phyloP scores from a whole-genome alignment of 1,139 yeast species.

The Saccharomyces hybrid region DNA sequence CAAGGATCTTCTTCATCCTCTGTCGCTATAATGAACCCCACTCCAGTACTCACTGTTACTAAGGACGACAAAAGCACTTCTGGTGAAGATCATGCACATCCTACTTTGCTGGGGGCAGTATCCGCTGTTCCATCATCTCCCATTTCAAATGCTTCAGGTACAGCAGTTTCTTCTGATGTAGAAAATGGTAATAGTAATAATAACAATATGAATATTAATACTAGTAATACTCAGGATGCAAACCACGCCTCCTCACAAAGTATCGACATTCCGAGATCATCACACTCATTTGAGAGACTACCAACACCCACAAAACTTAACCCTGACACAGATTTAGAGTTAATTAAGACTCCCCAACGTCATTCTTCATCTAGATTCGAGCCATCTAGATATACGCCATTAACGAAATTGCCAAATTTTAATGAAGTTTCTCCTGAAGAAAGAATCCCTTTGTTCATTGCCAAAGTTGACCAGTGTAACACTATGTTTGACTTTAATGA shows the following conservation, averaged over 20 bases:
- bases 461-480: slow-evolving; percentile 90
- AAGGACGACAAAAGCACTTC: slow-evolving; percentile 1
- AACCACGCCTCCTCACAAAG: slow-evolving; percentile 22
- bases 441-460: slow-evolving; percentile 72
- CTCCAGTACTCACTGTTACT: slow-evolving; percentile 7
- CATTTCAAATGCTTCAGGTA: slow-evolving; percentile 11
- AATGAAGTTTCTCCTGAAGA: slow-evolving; percentile 87
- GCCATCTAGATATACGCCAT: slow-evolving; percentile 65
- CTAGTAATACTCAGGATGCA: slow-evolving; percentile 9
- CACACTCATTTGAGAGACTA: slow-evolving; percentile 40
- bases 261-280: slow-evolving; percentile 37
- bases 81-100: slow-evolving; percentile 15
- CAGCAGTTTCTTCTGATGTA: slow-evolving; percentile 10
- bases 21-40: neutral
- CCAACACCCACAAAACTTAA: slow-evolving; percentile 38
- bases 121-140: slow-evolving; percentile 19
- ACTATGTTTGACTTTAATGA: slow-evolving; percentile 90
- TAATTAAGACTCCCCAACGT: slow-evolving; percentile 74
- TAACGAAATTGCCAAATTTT: slow-evolving; percentile 76
- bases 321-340: slow-evolving; percentile 46
- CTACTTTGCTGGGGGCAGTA: slow-evolving; percentile 23
- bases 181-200: slow-evolving; percentile 3
- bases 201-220: neutral
- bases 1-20: slow-evolving; percentile 4
- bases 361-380: slow-evolving; percentile 93